Base-by-base conservation (phyloP, 2,329 filamentous ascomycete genomes). In the Claviceps digitariae region DNA sequence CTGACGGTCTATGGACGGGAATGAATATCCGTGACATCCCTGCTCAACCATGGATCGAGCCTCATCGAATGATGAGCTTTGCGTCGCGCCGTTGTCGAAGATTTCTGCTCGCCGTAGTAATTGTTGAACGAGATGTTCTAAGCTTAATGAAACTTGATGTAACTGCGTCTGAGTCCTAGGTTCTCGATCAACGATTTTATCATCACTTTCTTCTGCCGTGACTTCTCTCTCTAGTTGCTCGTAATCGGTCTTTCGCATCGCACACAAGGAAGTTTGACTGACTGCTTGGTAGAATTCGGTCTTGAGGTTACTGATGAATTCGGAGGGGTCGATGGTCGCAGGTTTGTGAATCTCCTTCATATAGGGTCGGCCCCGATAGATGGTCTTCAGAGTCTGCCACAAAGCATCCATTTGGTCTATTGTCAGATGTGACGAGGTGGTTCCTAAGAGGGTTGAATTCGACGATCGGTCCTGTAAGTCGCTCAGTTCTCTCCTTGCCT, bases 401-500 rank as follows among this genome's bases (percentile, higher is more conserved):
- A 70, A 44, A 3, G 57, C 52, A 10, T 66, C 59, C 63, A 66
- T 67, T 53, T 70, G 63, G 20, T 60, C 25, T 21, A 58, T 47
- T 23, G 57, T 57, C 46, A 68, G 55, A 12, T 57, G 54, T 20
- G 52, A 34, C 7, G 55, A 46, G 10, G 50, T 54, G 41, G 51
- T n/a, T 15, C 57, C 54, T 27, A 40, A 48, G 23, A 56, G 50
- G 41, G 55, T 45, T 17, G 47, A 47, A 4, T 57, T 51, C 7
- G 54, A 52, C 9, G 66, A 65, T 49, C 68, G 66, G 47, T 67
- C 61, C 55, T 68, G 65, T 15, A 73, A 57, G 20, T 60, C 65
- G 36, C 65, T 67, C 56, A 82, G 59, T 52, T 74, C 74, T 54
- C 72, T 67, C 55, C 71, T 75, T 7, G 77, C 75, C 52, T 78